phyloP scores from a whole-genome alignment of 2,329 filamentous ascomycete genomes.

The Claviceps maximensis region DNA sequence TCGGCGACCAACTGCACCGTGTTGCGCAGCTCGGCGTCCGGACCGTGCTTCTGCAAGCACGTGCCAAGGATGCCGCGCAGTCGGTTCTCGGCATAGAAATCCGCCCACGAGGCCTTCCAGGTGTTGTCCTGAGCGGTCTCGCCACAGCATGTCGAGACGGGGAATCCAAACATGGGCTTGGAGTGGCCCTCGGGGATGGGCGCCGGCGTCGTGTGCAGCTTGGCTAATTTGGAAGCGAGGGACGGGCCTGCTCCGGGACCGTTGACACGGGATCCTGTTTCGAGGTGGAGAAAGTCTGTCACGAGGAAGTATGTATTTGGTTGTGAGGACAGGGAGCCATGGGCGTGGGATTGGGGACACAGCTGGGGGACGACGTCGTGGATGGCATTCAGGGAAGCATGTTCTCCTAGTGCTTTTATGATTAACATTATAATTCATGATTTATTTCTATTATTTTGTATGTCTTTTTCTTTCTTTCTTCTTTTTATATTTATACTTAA shows the following conservation, averaged over 20 bases:
- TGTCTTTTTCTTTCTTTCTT: too few relatives aligned
- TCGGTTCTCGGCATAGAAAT: constrained; percentile 71
- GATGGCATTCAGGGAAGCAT: constrained; percentile 73
- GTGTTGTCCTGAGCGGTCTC: constrained; percentile 70
- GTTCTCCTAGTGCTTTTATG: constrained; percentile 47
- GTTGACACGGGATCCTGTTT: constrained; percentile 36
- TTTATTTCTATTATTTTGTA: too few relatives aligned
- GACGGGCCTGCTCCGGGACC: constrained; percentile 34
- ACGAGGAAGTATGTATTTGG: constrained; percentile 42
- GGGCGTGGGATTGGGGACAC: constrained; percentile 62
- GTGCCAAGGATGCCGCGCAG: constrained; percentile 50
- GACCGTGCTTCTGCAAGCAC: constrained; percentile 47
- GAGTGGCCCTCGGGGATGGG: constrained; percentile 47
- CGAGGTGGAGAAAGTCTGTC: constrained; percentile 60
- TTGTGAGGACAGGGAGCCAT: constrained; percentile 45
- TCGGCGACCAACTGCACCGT: constrained; percentile 52
- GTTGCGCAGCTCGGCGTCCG: constrained; percentile 45
- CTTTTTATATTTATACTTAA: too few relatives aligned
- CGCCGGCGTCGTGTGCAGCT: constrained; percentile 63
- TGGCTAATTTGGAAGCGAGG: constrained; percentile 64
- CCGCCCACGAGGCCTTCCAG: constrained; percentile 62
- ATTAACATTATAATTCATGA: too few relatives aligned
- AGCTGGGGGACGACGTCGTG: constrained; percentile 57
- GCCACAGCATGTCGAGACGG: constrained; percentile 74
- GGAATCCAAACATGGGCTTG: constrained; percentile 66